phyloP scores from a whole-genome alignment of 2,329 filamentous ascomycete genomes.

The Talaromyces sp. region DNA sequence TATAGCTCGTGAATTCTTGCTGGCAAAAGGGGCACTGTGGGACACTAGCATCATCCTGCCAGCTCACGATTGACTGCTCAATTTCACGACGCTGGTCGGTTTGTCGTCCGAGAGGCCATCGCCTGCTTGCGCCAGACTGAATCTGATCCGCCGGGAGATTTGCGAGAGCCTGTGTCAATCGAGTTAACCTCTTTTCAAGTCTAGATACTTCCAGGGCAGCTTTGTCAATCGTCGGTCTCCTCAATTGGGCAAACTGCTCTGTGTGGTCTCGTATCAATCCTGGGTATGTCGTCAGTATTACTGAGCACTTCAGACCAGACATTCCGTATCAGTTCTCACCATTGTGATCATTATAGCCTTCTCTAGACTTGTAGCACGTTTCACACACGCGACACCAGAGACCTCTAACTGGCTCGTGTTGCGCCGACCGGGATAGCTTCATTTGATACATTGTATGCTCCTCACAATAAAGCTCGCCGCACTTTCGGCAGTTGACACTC shows the following conservation, averaged over 20 bases:
- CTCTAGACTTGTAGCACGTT: slow-evolving; percentile 96
- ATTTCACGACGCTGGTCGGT: slow-evolving; percentile 72
- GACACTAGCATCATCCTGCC: slow-evolving; percentile 86
- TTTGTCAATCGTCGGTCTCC: slow-evolving; percentile 74
- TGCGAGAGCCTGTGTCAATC: slow-evolving; percentile 77
- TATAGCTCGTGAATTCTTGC: slow-evolving; percentile 90
- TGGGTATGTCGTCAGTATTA: slow-evolving; percentile 15
- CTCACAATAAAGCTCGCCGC: slow-evolving; percentile 90
- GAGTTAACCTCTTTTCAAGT: slow-evolving; percentile 85
- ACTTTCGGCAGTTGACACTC: slow-evolving; percentile 87
- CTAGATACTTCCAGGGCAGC: slow-evolving; percentile 82
- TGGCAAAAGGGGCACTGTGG: slow-evolving; percentile 85
- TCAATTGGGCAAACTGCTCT: slow-evolving; percentile 61
- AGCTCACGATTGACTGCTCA: slow-evolving; percentile 88
- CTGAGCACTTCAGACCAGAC: too few species aligned
- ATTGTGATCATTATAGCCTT: slow-evolving; percentile 87
- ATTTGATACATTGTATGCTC: slow-evolving; percentile 99
- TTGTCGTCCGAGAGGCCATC: slow-evolving; percentile 56
- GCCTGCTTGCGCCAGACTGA: slow-evolving; percentile 45
- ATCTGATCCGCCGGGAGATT: slow-evolving; percentile 65
- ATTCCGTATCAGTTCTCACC: slow-evolving; percentile 33
- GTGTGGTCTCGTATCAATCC: slow-evolving; percentile 68
- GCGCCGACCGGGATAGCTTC: slow-evolving; percentile 84
- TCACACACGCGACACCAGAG: slow-evolving; percentile 95
- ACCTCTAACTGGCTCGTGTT: slow-evolving; percentile 83